A percentile compares a stretch with the other conserved stretches of the same genome.
Conservation (phyloP, 129 eudicot species). For the Helichrysum umbraculigerum region DNA sequence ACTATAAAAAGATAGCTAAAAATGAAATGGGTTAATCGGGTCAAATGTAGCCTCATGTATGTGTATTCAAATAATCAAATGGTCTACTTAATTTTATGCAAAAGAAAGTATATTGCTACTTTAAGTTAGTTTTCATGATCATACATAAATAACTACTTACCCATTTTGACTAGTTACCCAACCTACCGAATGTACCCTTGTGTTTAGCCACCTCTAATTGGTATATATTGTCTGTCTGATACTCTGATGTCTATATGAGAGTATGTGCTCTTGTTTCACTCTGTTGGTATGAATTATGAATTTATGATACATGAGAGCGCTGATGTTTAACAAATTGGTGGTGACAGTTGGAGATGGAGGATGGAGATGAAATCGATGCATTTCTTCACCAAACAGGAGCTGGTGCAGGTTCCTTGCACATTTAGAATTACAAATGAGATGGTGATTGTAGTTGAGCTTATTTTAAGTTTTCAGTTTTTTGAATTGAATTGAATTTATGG, state of each 20-base stretch:
- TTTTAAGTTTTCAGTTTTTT: neutral
- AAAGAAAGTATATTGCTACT: too few species aligned
- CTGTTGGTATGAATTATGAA: neutral
- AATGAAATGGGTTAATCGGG: too few species aligned
- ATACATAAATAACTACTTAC: too few species aligned
- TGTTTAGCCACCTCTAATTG: neutral
- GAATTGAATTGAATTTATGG: neutral
- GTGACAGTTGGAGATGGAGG: constrained; percentile 56
- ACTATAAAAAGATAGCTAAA: too few species aligned
- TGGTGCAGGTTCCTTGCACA: too few species aligned
- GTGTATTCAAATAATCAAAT: too few species aligned
- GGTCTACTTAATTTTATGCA: too few species aligned
- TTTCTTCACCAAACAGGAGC: too few species aligned
- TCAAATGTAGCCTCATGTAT: too few species aligned
- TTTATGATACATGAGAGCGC: neutral
- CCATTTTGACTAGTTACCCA: constrained; percentile 8
- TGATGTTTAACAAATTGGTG: neutral
- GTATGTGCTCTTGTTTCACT: neutral
- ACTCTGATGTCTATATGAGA: neutral
- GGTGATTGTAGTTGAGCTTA: neutral
- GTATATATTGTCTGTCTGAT: too few species aligned
- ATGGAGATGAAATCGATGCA: constrained; percentile 61
- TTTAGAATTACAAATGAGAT: neutral
- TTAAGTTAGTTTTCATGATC: too few species aligned
- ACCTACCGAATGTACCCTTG: too few species aligned